Evolutionary conservation across 495 filamentous ascomycete species (phyloP), one percentile per base, ranked within the genome.

Genomic region (Aspergillus asperescens): DNA sequence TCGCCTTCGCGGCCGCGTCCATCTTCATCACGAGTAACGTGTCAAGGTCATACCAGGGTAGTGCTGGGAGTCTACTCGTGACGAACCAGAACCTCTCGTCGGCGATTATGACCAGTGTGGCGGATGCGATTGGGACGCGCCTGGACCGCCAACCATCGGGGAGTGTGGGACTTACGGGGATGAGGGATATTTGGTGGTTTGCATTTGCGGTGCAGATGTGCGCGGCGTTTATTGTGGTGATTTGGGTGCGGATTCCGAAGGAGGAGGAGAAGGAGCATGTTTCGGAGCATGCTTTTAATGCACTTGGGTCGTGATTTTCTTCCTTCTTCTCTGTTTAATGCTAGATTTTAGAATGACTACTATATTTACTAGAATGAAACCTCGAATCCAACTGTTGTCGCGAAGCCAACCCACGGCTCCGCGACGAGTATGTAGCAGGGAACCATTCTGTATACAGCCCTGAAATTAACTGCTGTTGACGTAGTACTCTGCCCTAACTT

Each of bases 181-280:
- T 77, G 16, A 62, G 62, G 23, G 70, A 73, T 0, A 70, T 74
- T 15, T 77, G 75, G 76, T 79, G 75, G 74, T 75, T 77, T 57
- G 71, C 63, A 0, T 54, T 79, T 28, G 69, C 48, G 0, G 61
- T 59, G 5, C 61, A 72, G 42, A 24, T 76, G 23, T 28, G 64
- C 16, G 74, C 72, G 7, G 73, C 69, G 10, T 50, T 69, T 10
- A 70, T 78, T 24, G 74, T 70, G 1, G 57, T 52, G 13, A 23
- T 32, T 0, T 53, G 32, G 18, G 49, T 52, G 37, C 49, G 48
- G 27, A 52, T 57, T 49, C 55, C 49, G 5, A 48, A 52, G 55
- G 49, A 52, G 29, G 54, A 77, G 50, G 74, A 79, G 56, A 76
- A 77, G 55, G 74, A 77, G 43, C 76, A 79, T 58, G 72, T 78